phyloP scores from a whole-genome alignment of 1,284 basidiomycete genomes.

The Xerocomus amazonicus region DNA sequence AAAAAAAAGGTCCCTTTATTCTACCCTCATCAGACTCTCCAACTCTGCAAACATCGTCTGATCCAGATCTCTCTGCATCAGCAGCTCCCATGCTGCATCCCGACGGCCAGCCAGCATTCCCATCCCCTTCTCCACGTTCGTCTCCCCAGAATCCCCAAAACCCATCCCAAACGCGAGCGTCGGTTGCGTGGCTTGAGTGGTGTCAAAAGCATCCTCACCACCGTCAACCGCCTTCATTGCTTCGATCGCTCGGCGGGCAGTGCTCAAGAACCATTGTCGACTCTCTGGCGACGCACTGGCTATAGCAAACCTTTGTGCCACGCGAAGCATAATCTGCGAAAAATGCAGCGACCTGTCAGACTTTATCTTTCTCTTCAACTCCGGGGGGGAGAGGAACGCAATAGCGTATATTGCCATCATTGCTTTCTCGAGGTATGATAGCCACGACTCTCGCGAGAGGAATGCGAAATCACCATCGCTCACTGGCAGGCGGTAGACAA shows the following conservation, averaged over 20 bases:
- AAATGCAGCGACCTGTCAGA: constrained; percentile 55
- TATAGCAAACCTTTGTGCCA: constrained; percentile 58
- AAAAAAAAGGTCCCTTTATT: constrained; percentile 38
- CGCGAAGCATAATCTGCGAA: constrained; percentile 58
- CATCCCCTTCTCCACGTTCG: constrained; percentile 59
- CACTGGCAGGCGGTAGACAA: constrained; percentile 82
- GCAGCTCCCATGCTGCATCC: constrained; percentile 64
- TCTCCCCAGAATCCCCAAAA: constrained; percentile 70
- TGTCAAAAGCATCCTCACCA: constrained; percentile 70
- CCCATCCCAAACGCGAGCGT: constrained; percentile 71
- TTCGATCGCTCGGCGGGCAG: constrained; percentile 77
- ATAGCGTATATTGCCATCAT: constrained; percentile 83
- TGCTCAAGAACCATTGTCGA: constrained; percentile 55
- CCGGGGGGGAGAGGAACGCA: constrained; percentile 77
- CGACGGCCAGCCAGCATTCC: constrained; percentile 74
- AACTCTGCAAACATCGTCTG: constrained; percentile 68
- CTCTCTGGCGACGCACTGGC: constrained; percentile 44
- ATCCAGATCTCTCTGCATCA: constrained; percentile 68
- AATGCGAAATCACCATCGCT: constrained; percentile 74
- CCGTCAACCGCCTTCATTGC: constrained; percentile 84
- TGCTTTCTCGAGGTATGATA: constrained; percentile 77
- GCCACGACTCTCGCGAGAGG: constrained; percentile 61
- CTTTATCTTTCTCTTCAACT: constrained; percentile 69
- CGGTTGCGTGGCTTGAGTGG: constrained; percentile 50
- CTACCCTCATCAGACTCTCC: constrained; percentile 70